phyloP scores from a whole-genome alignment of 1,284 basidiomycete genomes.

The Ganoderma resinaceum region DNA sequence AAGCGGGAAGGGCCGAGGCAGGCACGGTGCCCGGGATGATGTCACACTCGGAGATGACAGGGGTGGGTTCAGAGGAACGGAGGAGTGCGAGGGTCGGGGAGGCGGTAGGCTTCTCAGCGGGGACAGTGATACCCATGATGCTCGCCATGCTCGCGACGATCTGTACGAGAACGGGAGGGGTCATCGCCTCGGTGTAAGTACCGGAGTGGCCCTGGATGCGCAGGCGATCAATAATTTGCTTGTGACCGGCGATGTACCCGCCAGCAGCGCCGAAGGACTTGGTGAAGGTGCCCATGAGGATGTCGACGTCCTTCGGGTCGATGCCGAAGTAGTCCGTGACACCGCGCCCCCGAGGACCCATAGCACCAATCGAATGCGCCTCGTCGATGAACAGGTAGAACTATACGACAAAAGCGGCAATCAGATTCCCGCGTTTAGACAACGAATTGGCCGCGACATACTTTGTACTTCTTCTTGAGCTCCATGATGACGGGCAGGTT shows the following conservation, averaged over 20 bases:
- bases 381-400: constrained; percentile 98
- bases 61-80: constrained; percentile 41
- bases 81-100: constrained; percentile 40
- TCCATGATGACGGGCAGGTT: constrained; percentile 87
- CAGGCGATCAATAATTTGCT: constrained; percentile 82
- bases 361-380: constrained; percentile 96
- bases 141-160: constrained; percentile 93
- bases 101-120: constrained; percentile 39
- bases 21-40: constrained; percentile 69
- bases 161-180: constrained; percentile 92
- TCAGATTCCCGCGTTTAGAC: constrained; percentile 3
- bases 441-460: constrained; percentile 40
- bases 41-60: constrained; percentile 42
- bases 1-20: constrained; percentile 64
- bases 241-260: constrained; percentile 92
- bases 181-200: constrained; percentile 90
- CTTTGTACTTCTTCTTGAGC: constrained; percentile 97
- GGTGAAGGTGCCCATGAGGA: constrained; percentile 99
- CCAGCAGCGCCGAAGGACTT: constrained; percentile 99
- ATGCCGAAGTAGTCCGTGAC: constrained; percentile 96
- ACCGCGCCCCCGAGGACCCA: constrained; percentile 94
- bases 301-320: constrained; percentile 83
- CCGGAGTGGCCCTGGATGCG: constrained; percentile 87
- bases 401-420: constrained; percentile 47
- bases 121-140: constrained; percentile 89